phyloP scores from a whole-genome alignment of 179 eudicot genomes.

The Carnegiea gigantea region DNA sequence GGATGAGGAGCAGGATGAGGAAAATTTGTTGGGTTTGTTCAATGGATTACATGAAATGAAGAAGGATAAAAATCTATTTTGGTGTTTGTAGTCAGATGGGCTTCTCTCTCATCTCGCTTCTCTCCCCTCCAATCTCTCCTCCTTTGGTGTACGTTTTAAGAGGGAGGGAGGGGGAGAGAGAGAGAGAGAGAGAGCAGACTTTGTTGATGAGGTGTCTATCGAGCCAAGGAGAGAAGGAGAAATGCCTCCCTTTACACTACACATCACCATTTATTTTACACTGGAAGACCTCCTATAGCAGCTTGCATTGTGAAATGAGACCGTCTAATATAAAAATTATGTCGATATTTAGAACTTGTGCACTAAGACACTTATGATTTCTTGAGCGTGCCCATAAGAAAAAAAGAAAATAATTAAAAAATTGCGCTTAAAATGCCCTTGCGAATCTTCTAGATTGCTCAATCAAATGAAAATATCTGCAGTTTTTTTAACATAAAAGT shows the following conservation, averaged over 20 bases:
- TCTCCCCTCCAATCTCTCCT: slow-evolving; percentile 22
- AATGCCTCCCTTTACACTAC: neutral
- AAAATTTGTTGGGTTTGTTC: slow-evolving; percentile 25
- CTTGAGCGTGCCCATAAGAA: no score
- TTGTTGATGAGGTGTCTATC: slow-evolving; percentile 28
- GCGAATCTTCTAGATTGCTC: no score
- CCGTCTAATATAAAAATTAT: no score
- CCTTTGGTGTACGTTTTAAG: slow-evolving; percentile 23
- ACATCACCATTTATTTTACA: neutral
- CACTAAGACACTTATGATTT: no score
- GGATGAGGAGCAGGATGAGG: slow-evolving; percentile 9
- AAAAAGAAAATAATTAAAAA: no score
- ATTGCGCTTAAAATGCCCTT: no score
- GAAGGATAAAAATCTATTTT: neutral
- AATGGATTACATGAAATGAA: slow-evolving; percentile 19
- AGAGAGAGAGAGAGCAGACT: slow-evolving; percentile 2
- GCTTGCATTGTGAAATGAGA: no score
- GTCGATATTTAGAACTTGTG: no score
- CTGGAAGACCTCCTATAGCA: no score
- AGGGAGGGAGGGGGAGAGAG: neutral
- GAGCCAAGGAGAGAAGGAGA: slow-evolving; percentile 10
- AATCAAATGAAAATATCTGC: no score
- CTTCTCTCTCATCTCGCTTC: slow-evolving; percentile 12
- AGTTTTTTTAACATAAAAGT: no score
- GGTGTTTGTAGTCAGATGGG: slow-evolving; percentile 17